Conservation (phyloP, 2,329 filamentous ascomycete genomes). For the Colletotrichum paranaense region DNA sequence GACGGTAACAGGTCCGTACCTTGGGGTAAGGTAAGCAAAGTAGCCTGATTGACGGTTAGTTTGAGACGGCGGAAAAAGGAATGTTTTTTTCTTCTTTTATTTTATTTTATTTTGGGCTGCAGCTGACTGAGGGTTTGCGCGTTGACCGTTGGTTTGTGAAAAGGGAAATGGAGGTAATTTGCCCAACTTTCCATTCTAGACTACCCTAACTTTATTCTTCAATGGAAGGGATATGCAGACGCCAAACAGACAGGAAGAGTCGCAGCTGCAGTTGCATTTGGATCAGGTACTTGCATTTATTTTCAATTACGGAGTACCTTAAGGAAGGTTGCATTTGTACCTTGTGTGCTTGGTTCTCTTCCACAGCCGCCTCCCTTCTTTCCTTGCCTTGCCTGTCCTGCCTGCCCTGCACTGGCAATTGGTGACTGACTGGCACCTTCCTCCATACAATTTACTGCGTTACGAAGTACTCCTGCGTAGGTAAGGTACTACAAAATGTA, state of each 20-base stretch:
- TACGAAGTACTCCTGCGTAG: too few species aligned
- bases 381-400: background rate
- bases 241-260: background rate
- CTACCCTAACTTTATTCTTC: too few species aligned
- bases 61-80: background rate
- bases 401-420: background rate
- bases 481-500: too few species aligned
- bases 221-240: too few species aligned
- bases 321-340: too few species aligned
- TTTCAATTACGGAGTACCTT: too few species aligned
- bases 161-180: background rate
- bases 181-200: background rate
- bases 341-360: too few species aligned
- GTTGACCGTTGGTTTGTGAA: background rate
- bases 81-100: background rate
- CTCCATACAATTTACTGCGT: too few species aligned
- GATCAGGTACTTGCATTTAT: background rate
- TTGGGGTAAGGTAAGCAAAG: background rate
- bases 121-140: background rate
- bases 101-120: background rate
- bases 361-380: background rate
- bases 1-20: background rate
- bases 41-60: background rate
- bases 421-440: too few species aligned
- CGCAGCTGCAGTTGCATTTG: background rate